A percentile compares a stretch with the other conserved stretches of the same genome.
Conservation (phyloP, 805 yeast species). For the Starmerella floris region DNA sequence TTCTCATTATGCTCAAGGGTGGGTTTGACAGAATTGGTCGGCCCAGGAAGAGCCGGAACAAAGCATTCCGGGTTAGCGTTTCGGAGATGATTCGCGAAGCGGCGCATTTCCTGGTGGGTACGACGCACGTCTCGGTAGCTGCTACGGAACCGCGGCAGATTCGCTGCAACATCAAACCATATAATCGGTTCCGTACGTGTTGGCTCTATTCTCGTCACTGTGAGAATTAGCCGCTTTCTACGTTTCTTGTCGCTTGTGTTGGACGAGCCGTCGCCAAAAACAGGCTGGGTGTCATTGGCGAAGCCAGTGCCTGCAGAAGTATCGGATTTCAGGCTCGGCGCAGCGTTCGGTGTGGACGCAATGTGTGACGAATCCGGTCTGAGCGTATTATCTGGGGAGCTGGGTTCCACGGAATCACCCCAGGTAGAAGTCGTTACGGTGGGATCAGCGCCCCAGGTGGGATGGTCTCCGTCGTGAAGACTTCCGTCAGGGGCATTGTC, state of each 20-base stretch:
- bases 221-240: slow-evolving; percentile 36
- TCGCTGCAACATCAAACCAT: slow-evolving; percentile 53
- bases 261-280: not conserved
- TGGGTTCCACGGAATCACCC: not conserved
- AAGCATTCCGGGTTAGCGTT: slow-evolving; percentile 82
- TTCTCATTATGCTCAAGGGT: slow-evolving; percentile 65
- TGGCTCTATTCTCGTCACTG: slow-evolving; percentile 58
- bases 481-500: slow-evolving; percentile 24
- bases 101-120: slow-evolving; percentile 62
- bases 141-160: slow-evolving; percentile 66
- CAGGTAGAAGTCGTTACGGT: not conserved
- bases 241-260: slow-evolving; percentile 5
- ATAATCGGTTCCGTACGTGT: slow-evolving; percentile 64
- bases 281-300: no score
- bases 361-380: not conserved
- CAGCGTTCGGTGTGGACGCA: not conserved
- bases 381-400: not conserved
- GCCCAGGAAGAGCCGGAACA: slow-evolving; percentile 73
- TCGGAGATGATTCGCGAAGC: slow-evolving; percentile 62
- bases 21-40: slow-evolving; percentile 66
- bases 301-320: not conserved
- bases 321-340: not conserved
- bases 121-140: slow-evolving; percentile 65
- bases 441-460: not conserved
- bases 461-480: not conserved